phyloP scores from a whole-genome alignment of 1,284 basidiomycete species.

The Naganishia albida region DNA sequence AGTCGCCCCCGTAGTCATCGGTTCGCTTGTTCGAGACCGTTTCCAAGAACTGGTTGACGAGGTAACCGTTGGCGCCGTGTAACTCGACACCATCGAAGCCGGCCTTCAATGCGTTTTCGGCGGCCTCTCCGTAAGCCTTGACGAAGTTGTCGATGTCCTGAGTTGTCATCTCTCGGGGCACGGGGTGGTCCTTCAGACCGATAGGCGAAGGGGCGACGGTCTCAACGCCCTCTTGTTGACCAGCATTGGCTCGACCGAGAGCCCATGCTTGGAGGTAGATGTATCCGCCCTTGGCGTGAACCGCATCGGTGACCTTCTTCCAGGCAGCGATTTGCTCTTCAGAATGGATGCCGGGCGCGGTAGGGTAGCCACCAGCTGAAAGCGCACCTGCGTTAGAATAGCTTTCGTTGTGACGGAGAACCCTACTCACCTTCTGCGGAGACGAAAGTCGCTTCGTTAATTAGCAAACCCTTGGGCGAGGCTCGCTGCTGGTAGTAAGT shows the following conservation, averaged over 20 bases:
- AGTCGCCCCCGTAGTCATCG: slow-evolving; percentile 63
- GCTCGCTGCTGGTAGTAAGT: slow-evolving; percentile 52
- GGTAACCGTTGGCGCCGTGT: slow-evolving; percentile 57
- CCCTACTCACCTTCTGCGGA: slow-evolving; percentile 30
- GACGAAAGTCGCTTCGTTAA: slow-evolving; percentile 47
- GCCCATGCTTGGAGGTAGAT: slow-evolving; percentile 62
- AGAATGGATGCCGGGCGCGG: slow-evolving; percentile 42
- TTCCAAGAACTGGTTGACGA: slow-evolving; percentile 64
- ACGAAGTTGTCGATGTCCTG: slow-evolving; percentile 54
- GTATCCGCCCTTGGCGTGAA: slow-evolving; percentile 57
- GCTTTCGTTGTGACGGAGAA: too few species aligned
- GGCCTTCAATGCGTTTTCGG: slow-evolving; percentile 61
- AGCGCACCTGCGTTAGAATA: too few species aligned
- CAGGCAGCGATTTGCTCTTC: slow-evolving; percentile 43
- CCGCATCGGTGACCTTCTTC: slow-evolving; percentile 54
- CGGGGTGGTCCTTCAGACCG: slow-evolving; percentile 24
- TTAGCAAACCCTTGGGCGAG: slow-evolving; percentile 46
- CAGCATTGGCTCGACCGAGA: slow-evolving; percentile 53
- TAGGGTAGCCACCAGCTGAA: slow-evolving; percentile 36
- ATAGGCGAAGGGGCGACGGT: slow-evolving; percentile 52
- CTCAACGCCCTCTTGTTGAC: slow-evolving; percentile 43
- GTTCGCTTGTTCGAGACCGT: slow-evolving; percentile 55
- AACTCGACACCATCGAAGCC: slow-evolving; percentile 69
- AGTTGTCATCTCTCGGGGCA: slow-evolving; percentile 36
- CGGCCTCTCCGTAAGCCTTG: slow-evolving; percentile 56